Conservation (phyloP, 371 early-diverging fungal genomes). For the Umbelopsis sp. region DNA sequence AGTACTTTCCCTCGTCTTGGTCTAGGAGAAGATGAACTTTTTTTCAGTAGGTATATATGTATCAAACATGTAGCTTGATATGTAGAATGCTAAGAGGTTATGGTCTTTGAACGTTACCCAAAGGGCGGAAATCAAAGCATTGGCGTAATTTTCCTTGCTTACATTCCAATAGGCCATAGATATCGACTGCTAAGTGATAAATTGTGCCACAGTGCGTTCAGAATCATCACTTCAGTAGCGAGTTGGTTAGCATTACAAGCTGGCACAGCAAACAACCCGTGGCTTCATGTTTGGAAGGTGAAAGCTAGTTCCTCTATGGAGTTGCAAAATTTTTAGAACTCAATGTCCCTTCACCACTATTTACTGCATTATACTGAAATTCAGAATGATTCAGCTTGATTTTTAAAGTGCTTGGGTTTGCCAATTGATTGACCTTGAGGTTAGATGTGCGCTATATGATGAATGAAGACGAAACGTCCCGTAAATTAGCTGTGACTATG, state of each 20-base stretch:
- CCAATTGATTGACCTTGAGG: constrained; percentile 47
- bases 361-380: constrained; percentile 45
- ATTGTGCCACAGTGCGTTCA: constrained; percentile 29
- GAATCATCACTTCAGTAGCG: constrained; percentile 44
- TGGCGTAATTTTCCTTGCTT: constrained; percentile 38
- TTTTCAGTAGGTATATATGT: no score
- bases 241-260: constrained; percentile 52
- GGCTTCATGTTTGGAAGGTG: constrained; percentile 37
- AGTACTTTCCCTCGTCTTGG: no score
- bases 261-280: constrained; percentile 51
- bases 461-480: constrained; percentile 25
- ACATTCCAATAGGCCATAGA: constrained; percentile 46
- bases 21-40: no score
- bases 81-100: no score
- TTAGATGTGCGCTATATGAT: constrained; percentile 36
- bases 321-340: constrained; percentile 35
- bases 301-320: constrained; percentile 33
- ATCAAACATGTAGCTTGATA: no score
- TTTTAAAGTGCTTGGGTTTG: constrained; percentile 39
- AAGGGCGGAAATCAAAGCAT: constrained; percentile 44
- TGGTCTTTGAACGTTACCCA: constrained; percentile 32
- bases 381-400: constrained; percentile 39
- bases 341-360: constrained; percentile 38
- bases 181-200: constrained; percentile 48
- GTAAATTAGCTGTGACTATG: constrained; percentile 25